A percentile compares a stretch with the other conserved stretches of the same genome.
These are phyloP conservation scores for Ophiorrhiza pumila DNA, from an alignment of 257 asterid species.

Conservation along the genomic window DNA sequence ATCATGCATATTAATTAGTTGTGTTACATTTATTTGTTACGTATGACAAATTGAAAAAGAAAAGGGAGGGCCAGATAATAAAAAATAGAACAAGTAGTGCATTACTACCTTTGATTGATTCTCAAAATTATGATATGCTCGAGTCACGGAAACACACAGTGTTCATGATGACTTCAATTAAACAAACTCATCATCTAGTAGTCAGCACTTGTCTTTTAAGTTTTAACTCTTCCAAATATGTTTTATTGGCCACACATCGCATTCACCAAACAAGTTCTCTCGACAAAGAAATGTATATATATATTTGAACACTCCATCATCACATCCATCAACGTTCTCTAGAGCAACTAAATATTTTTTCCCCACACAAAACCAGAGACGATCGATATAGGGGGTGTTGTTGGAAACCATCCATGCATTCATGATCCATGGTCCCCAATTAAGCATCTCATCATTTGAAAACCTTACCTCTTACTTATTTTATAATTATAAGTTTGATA, in stretches of 20 bases:
- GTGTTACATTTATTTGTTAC: too few species aligned
- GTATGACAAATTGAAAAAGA: too few species aligned
- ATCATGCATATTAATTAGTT: too few species aligned
- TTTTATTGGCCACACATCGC: not conserved
- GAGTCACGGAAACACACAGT: not conserved
- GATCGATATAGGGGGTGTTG: not conserved
- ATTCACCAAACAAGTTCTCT: slow-evolving; percentile 2
- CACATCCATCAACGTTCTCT: not conserved
- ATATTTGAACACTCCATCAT: not conserved
- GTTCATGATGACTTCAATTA: not conserved
- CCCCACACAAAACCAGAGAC: not conserved
- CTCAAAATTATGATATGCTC: not conserved
- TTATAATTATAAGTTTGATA: too few species aligned
- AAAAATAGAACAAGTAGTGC: not conserved
- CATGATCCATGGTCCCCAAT: too few species aligned
- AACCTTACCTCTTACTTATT: too few species aligned
- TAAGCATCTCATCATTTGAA: too few species aligned
- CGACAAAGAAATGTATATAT: too few species aligned
- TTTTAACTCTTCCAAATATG: too few species aligned
- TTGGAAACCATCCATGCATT: not conserved
- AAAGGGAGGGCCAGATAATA: too few species aligned
- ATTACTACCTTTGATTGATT: not conserved
- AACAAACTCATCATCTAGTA: not conserved
- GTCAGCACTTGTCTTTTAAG: too few species aligned
- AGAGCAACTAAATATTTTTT: not conserved